Evolutionary conservation across 2,329 filamentous ascomycete genomes (phyloP), one percentile per base, ranked within the genome.

Genomic region (Trichoderma gracile): DNA sequence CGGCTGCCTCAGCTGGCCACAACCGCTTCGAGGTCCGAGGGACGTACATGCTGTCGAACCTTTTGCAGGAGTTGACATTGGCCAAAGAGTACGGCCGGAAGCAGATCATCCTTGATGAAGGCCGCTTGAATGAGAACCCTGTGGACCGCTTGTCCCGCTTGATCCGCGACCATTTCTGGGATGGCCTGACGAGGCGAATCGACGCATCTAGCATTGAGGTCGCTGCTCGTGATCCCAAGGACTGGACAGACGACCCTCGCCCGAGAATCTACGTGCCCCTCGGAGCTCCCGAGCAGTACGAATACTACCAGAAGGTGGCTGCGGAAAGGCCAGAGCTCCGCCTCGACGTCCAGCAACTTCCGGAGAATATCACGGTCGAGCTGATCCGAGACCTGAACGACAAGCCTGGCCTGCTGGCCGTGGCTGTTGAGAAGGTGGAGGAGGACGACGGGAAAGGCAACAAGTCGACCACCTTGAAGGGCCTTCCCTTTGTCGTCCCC

Each of bases 21-120:
- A 94, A 93, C 73, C 88, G 88, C 68, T 93, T 94, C 76, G 93
- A 98, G 74, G 86, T 99, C 67, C 90, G 94, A 69, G 95, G 95
- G 72, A 98, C 92, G 38, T 99, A 99, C 78, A 96, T 96, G 89
- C 85, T 99, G 65, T 97, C 94, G 67, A 99, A 98, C 75, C 86
- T 98, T 52, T 83, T 98, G 46, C 95, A 99, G 78, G 95, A 99
- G 78, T 85, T 99, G 69, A 95, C 91, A 1, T 84, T 98, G 69
- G 95, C 95, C 68, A 89, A 96, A 81, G 91, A 96, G 75, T 93
- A 92, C 73, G 93, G 92, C 65, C 89, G 92, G 67, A 92, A 93
- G 77, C 89, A 92, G 73, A 94, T 98, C 71, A 86, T 97, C 61
- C 85, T 99, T 50, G 93, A 98, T 72, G 93, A 97, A 74, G 90